Conservation (phyloP, 352 stramenopile species). For the Phytopythium chamaehyphon region DNA sequence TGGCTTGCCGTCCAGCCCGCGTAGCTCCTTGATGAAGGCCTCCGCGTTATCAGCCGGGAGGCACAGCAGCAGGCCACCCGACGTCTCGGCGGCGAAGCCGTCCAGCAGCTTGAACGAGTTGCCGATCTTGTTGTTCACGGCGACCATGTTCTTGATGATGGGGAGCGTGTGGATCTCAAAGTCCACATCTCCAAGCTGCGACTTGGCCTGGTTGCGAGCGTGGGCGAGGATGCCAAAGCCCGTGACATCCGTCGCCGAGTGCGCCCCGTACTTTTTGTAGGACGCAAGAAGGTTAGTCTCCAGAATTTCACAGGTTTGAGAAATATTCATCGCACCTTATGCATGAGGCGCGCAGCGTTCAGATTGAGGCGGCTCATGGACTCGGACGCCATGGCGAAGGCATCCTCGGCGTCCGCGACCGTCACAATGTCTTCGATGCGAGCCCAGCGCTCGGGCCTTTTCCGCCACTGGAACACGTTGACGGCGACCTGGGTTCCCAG, state of each 20-base stretch:
- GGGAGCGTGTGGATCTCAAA: constrained; percentile 93
- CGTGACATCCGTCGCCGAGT: constrained; percentile 95
- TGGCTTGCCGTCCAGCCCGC: constrained; percentile 81
- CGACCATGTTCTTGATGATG: constrained; percentile 87
- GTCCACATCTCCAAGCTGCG: constrained; percentile 82
- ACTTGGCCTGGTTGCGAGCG: constrained; percentile 91
- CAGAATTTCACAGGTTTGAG: not conserved
- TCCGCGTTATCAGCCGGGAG: constrained; percentile 82
- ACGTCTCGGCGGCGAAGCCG: constrained; percentile 93
- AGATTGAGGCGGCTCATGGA: constrained; percentile 94
- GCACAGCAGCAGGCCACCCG: constrained; percentile 91
- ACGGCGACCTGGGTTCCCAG: constrained; percentile 93
- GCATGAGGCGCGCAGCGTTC: constrained; percentile 89
- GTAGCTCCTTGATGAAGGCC: constrained; percentile 85
- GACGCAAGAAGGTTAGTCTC: not conserved
- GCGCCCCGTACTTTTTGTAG: constrained; percentile 67
- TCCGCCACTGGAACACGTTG: constrained; percentile 92
- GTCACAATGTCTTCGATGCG: constrained; percentile 70
- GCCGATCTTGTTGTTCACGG: constrained; percentile 85
- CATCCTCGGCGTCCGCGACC: constrained; percentile 68
- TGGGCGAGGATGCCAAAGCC: constrained; percentile 95
- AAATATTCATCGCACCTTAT: constrained; percentile 45
- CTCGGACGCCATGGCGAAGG: constrained; percentile 90
- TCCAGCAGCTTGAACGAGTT: constrained; percentile 92
- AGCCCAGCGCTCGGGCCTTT: constrained; percentile 74